Evolutionary conservation across 306 rosid genomes (phyloP).

Genomic region (Clitoria ternatea): DNA sequence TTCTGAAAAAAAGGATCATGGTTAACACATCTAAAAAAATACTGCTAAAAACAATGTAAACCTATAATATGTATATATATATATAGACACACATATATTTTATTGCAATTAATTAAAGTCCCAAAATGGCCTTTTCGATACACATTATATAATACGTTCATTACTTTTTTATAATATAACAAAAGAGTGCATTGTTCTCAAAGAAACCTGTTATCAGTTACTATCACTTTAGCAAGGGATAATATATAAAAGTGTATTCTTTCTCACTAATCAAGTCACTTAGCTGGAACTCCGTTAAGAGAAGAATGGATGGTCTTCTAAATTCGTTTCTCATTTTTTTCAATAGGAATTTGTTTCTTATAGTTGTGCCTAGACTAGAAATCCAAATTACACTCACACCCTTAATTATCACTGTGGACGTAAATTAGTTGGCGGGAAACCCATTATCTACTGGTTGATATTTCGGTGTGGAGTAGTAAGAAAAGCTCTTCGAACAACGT

Average conservation of each 20-base stretch:
- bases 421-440: too few species aligned
- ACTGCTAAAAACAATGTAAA: too few species aligned
- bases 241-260: conserved; percentile 22
- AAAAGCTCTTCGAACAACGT: too few species aligned
- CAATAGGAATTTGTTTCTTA: conserved; percentile 10
- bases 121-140: conserved; percentile 29
- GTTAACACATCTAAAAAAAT: too few species aligned
- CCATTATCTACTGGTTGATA: too few species aligned
- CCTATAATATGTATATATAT: too few species aligned
- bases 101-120: conserved; percentile 35
- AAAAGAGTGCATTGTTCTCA: conserved; percentile 49
- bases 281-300: conserved; percentile 31
- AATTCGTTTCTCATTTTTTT: too few species aligned
- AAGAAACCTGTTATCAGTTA: conserved; percentile 39
- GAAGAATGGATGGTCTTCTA: conserved; percentile 11
- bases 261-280: conserved; percentile 29
- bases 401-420: too few species aligned
- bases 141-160: conserved; percentile 1
- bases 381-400: too few species aligned
- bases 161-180: not conserved
- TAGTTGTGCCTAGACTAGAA: not conserved
- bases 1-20: too few species aligned
- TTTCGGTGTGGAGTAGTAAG: too few species aligned
- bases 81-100: not conserved
- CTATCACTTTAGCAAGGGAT: conserved; percentile 31